Conservation (phyloP, 768 basidiomycete genomes). For the Pleurotus platypus region DNA sequence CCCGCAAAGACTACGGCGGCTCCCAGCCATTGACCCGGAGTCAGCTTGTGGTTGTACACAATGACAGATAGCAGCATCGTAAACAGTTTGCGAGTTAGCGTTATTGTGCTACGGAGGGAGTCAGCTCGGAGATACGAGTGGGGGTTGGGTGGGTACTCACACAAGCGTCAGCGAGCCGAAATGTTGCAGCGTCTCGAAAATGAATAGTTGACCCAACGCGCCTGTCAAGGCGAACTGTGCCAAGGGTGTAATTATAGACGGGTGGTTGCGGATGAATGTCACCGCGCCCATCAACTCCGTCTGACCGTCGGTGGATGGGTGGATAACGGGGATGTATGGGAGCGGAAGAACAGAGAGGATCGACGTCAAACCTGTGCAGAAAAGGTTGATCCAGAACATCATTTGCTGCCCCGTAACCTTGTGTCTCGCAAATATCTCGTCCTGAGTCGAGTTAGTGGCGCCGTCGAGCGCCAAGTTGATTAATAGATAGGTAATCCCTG, state of each 20-base stretch:
- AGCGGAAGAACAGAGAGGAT: constrained; percentile 71
- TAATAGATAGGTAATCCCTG: constrained; percentile 73
- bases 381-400: constrained; percentile 98
- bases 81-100: constrained; percentile 93
- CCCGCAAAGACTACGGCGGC: constrained; percentile 91
- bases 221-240: constrained; percentile 86
- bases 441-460: constrained; percentile 92
- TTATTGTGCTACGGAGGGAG: constrained; percentile 67
- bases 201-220: constrained; percentile 94
- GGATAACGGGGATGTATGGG: constrained; percentile 79
- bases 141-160: constrained; percentile 39
- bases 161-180: constrained; percentile 89
- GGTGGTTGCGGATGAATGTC: constrained; percentile 74
- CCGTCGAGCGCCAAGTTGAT: constrained; percentile 92
- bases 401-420: constrained; percentile 87
- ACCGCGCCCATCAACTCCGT: constrained; percentile 69
- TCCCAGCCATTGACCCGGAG: constrained; percentile 89
- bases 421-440: constrained; percentile 86
- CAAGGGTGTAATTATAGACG: constrained; percentile 68
- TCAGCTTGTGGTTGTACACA: constrained; percentile 85
- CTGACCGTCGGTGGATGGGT: constrained; percentile 56
- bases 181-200: constrained; percentile 92
- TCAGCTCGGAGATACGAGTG: constrained; percentile 3
- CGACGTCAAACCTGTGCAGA: constrained; percentile 73
- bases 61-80: constrained; percentile 96